Evolutionary conservation across 352 stramenopile genomes (phyloP).

Genomic region (Phytophthora cactorum): DNA sequence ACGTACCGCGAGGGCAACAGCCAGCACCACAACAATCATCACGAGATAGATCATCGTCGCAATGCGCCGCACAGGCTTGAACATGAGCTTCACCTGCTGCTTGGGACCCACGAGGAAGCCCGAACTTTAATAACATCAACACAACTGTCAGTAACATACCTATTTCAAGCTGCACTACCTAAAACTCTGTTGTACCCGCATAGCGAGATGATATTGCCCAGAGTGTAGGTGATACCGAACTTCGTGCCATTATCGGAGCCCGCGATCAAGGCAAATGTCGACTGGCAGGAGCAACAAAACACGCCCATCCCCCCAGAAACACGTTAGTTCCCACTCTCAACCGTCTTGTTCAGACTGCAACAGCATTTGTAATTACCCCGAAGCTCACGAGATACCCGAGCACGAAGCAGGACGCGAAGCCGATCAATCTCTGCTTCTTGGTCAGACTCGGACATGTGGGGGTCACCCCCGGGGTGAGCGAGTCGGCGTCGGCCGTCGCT

Average conservation of each 20-base stretch:
- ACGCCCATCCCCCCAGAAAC: not conserved
- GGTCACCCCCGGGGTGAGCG: slow-evolving; percentile 32
- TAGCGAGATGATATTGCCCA: slow-evolving; percentile 86
- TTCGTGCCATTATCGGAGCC: slow-evolving; percentile 73
- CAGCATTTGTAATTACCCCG: slow-evolving; percentile 44
- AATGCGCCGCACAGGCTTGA: slow-evolving; percentile 80
- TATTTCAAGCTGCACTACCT: not conserved
- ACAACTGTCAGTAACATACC: slow-evolving; percentile 1
- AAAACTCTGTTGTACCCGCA: slow-evolving; percentile 57
- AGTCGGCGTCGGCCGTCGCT: slow-evolving; percentile 36
- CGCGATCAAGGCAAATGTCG: slow-evolving; percentile 78
- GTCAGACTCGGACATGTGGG: slow-evolving; percentile 72
- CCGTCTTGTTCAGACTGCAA: not conserved
- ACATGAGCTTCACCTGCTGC: slow-evolving; percentile 89
- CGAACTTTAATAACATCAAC: slow-evolving; percentile 41
- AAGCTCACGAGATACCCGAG: slow-evolving; percentile 88
- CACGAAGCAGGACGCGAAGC: slow-evolving; percentile 80
- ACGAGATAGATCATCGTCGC: slow-evolving; percentile 75
- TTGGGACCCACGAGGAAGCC: slow-evolving; percentile 81
- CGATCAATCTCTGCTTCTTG: slow-evolving; percentile 70
- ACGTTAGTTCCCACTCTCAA: slow-evolving; percentile 2
- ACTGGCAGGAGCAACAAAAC: slow-evolving; percentile 43
- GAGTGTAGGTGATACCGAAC: slow-evolving; percentile 84
- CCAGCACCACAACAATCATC: slow-evolving; percentile 82
- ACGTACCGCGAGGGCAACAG: slow-evolving; percentile 69